Evolutionary conservation across 148 eudicot species (phyloP), one percentile per base, ranked within the genome.

Genomic region (Arbutus unedo): DNA sequence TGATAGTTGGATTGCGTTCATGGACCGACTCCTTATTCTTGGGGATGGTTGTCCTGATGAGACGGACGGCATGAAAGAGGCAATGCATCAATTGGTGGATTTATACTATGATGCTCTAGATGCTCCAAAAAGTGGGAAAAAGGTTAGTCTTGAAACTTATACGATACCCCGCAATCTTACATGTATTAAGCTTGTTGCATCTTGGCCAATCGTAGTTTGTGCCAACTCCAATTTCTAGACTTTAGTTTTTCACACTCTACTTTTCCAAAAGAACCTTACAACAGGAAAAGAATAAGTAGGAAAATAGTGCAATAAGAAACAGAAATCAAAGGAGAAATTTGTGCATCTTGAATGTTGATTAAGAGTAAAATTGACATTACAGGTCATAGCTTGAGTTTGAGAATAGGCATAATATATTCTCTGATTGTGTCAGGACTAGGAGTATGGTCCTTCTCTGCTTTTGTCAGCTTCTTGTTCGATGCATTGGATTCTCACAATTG

Each of bases 41-140:
- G 86, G 82, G 14, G 91, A 85, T 59, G 81, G 81, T 6, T 55
- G 79, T 45, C 73, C 66, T 18, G 82, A 80, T 25, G 94, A 92
- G 84, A 92, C 75, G 77, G 54, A 71, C 16, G 0, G 0, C 1
- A 8, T 93, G 82, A 87, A 60, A 85, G 18, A 45, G 78, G 82
- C 83, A 77, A 90, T 95, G 75, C 60, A 79, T 18, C 19, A 81
- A 70, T 78, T 95, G 77, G 75, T 92, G 23, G 92, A 95, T 70
- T 53, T 85, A 48, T 95, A 95, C 74, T 95, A 95, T 85, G 98
- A 95, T 84, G 97, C 98, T 53, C 71, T 95, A 60, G 98, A 95
- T 85, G 97, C 98, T 45, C 94, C 98, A 2, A 95, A 95, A 86
- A 92, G 92, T 82, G 98, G 93, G 23, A 86, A 88, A 70, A 89